These are phyloP conservation scores for Cladophialophora immunda DNA, from an alignment of 2,329 filamentous ascomycete genomes.

Conservation along the genomic window DNA sequence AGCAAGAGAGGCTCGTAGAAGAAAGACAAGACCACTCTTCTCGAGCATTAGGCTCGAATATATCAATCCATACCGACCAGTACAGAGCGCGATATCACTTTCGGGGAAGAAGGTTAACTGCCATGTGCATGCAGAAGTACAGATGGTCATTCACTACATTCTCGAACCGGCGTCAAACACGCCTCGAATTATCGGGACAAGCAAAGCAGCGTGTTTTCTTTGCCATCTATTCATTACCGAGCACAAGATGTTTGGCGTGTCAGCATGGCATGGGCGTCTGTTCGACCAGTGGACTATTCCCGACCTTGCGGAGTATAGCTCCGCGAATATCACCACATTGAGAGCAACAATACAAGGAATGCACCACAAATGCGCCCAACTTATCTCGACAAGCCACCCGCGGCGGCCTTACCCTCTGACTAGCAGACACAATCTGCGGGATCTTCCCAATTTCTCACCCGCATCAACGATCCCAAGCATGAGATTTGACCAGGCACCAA, in stretches of 20 bases:
- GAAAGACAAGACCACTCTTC: conserved; percentile 14
- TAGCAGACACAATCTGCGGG: conserved; percentile 24
- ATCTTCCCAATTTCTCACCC: conserved; percentile 17
- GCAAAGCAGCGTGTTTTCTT: conserved; percentile 42
- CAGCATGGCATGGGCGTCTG: conserved; percentile 38
- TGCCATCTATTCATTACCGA: conserved; percentile 39
- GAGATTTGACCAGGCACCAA: background rate
- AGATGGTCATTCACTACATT: conserved; percentile 39
- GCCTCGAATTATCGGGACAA: conserved; percentile 38
- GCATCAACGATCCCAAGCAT: conserved; percentile 10
- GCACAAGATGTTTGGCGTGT: conserved; percentile 30
- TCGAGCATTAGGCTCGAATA: conserved; percentile 26
- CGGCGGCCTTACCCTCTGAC: conserved; percentile 10
- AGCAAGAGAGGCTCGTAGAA: conserved; percentile 14
- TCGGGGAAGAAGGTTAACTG: conserved; percentile 24
- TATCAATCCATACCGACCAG: conserved; percentile 22
- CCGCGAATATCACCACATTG: conserved; percentile 8
- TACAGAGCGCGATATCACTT: conserved; percentile 18
- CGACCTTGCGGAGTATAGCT: conserved; percentile 32
- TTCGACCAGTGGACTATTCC: conserved; percentile 42
- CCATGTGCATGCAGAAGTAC: conserved; percentile 41
- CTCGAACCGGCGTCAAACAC: conserved; percentile 7
- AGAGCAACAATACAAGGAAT: conserved; percentile 22
- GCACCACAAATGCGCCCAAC: conserved; percentile 10
- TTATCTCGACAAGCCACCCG: background rate